A percentile compares a stretch with the other conserved stretches of the same genome.
These are phyloP conservation scores for Tinospora cordifolia DNA, from an alignment of 164 flowering plant species.

Conservation along the genomic window DNA sequence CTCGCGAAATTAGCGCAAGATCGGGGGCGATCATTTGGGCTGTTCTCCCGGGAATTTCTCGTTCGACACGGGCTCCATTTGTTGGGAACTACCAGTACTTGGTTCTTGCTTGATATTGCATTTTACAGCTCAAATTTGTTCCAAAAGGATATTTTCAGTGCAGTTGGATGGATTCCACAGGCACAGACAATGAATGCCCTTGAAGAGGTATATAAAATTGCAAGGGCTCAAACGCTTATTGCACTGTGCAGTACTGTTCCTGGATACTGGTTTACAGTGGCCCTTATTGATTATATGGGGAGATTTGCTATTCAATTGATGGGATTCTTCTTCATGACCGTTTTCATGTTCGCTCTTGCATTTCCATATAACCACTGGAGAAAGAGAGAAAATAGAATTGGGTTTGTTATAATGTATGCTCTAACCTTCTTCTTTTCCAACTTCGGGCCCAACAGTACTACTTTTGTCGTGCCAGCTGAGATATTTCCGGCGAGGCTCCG, in stretches of 20 bases:
- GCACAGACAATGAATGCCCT: conserved; percentile 19
- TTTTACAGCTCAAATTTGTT: conserved; percentile 19
- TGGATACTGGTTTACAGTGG: conserved; percentile 23
- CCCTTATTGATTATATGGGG: conserved; percentile 14
- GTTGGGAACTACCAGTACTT: conserved; percentile 16
- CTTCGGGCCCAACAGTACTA: conserved; percentile 16
- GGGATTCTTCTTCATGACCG: conserved; percentile 22
- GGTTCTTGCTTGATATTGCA: conserved; percentile 19
- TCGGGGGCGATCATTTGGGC: conserved; percentile 5
- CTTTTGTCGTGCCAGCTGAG: conserved; percentile 18
- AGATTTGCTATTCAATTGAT: conserved; percentile 16
- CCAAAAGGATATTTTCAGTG: conserved; percentile 19
- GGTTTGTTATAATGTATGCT: conserved; percentile 17
- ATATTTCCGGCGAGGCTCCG: conserved; percentile 16
- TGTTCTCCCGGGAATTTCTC: conserved; percentile 16
- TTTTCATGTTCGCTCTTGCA: conserved; percentile 20
- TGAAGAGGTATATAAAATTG: conserved; percentile 19
- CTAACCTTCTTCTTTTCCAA: conserved; percentile 16
- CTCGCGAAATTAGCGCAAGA: not conserved
- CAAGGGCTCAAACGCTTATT: conserved; percentile 19
- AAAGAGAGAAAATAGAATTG: conserved; percentile 13
- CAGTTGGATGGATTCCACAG: conserved; percentile 18
- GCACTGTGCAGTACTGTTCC: conserved; percentile 21
- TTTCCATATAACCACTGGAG: conserved; percentile 20
- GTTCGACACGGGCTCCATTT: conserved; percentile 18